Base-by-base conservation (phyloP, 805 yeast genomes). In the Candida yuanshanica region DNA sequence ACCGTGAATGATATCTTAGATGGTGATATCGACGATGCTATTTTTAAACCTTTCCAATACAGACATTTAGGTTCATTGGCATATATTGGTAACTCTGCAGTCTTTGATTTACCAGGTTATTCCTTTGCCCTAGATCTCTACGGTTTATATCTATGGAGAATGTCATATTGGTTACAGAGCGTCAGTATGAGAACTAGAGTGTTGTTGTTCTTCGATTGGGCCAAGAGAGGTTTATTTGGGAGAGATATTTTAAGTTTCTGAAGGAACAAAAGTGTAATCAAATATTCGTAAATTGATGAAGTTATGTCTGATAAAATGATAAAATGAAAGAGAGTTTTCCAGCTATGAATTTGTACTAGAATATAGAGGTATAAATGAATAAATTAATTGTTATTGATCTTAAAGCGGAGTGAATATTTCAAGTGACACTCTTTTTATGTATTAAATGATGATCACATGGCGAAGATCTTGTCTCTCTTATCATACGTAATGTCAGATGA, bases 131-230 rank as follows among this genome's bases (percentile, higher is more conserved):
- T 85, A 44, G 87, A 85, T 2, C 58, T 80, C 38, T 58, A 79
- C 32, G 85, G 85, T n/a, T 76, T 81, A 79, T 81, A 81, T 56
- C 60, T 80, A 41, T 80, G 87, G 87, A 74, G 87, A 65, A 72
- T 81, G 37, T 82, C 77, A 22, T 80, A 80, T 60, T 80, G 79
- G 61, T 75, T 83, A 24, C 83, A 80, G 58, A 72, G 81, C 38
- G 85, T 81, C 31, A 74, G 83, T 44, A 58, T 76, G 52, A 70
- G 85, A 59, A 76, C 81, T 5, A 71, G 86, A 55, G 81, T 76
- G 5, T 65, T 79, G 49, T 59, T 81, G 56, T 74, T 74, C 63
- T 74, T 77, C 73, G 86, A 81, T 56, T 80, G 85, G 85, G 53
- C 79, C 48, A 79, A 78, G 59, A 72, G 84, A 63, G 78, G 78